Percentiles rank a stretch among this genome's conserved stretches.
Evolutionary conservation across 1,284 basidiomycete species (phyloP).

Genomic region (Takashimella tepidaria): DNA sequence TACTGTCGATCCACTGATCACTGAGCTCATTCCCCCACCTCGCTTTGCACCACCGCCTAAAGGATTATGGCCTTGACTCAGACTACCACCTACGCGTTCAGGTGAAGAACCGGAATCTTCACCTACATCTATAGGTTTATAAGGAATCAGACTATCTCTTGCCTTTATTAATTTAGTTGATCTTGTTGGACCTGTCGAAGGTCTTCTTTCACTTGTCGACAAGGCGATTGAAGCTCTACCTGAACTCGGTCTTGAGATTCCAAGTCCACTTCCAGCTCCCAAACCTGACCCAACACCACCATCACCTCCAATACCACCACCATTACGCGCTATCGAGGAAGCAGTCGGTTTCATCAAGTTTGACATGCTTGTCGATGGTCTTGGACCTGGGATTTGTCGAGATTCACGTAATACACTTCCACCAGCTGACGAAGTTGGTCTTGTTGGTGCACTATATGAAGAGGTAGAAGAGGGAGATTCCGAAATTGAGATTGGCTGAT

Average conservation of each 20-base stretch:
- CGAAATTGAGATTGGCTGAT: conserved; percentile 6
- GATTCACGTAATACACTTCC: conserved; percentile 6
- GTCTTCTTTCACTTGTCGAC: not conserved
- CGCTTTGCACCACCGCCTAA: no score
- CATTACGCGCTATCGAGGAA: conserved; percentile 8
- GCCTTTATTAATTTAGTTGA: not conserved
- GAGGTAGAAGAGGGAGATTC: conserved; percentile 7
- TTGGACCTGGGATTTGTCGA: conserved; percentile 10
- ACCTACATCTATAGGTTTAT: not conserved
- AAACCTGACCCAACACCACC: not conserved
- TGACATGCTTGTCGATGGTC: conserved; percentile 2
- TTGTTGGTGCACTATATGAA: not conserved
- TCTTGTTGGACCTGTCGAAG: not conserved
- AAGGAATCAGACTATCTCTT: not conserved
- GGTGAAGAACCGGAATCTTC: not conserved
- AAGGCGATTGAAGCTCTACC: not conserved
- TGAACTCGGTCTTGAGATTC: not conserved
- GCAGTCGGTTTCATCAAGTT: conserved; percentile 15
- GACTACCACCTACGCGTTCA: not conserved
- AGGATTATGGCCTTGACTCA: no score
- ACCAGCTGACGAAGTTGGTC: not conserved
- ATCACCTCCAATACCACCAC: not conserved
- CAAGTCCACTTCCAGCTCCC: not conserved
- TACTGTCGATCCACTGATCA: not conserved
- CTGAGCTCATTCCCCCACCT: no score